A percentile compares a stretch with the other conserved stretches of the same genome.
Conservation (phyloP, 179 eudicot species). For the Gypsophila paniculata region DNA sequence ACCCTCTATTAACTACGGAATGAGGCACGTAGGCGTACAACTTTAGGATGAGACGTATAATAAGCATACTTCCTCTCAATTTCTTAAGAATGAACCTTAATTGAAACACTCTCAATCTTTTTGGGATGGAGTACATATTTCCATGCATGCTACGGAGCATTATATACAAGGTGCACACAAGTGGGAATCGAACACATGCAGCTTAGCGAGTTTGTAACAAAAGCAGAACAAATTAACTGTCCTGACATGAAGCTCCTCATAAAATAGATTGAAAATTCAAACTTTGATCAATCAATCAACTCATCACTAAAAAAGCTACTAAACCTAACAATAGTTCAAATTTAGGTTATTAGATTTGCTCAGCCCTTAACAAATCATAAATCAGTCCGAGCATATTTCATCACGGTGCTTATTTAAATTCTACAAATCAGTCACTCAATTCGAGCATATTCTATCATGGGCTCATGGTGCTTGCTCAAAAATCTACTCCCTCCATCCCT, state of each 20-base stretch:
- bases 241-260: not conserved
- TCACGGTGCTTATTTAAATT: not conserved
- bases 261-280: not conserved
- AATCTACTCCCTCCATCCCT: too few species aligned
- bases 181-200: not conserved
- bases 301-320: not conserved
- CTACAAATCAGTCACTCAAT: not conserved
- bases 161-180: not conserved
- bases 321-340: not conserved
- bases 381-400: not conserved
- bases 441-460: too few species aligned
- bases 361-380: too few species aligned
- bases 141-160: not conserved
- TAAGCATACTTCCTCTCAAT: not conserved
- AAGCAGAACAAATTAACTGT: not conserved
- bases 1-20: not conserved
- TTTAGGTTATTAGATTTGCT: too few species aligned
- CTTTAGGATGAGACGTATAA: not conserved
- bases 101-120: not conserved
- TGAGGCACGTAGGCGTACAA: not conserved
- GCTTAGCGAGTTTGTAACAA: not conserved
- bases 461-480: too few species aligned
- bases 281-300: not conserved
- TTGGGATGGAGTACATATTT: not conserved
- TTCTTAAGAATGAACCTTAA: not conserved